These are phyloP conservation scores for Penicillium nucicola DNA, from an alignment of 495 filamentous ascomycete genomes.

Conservation along the genomic window DNA sequence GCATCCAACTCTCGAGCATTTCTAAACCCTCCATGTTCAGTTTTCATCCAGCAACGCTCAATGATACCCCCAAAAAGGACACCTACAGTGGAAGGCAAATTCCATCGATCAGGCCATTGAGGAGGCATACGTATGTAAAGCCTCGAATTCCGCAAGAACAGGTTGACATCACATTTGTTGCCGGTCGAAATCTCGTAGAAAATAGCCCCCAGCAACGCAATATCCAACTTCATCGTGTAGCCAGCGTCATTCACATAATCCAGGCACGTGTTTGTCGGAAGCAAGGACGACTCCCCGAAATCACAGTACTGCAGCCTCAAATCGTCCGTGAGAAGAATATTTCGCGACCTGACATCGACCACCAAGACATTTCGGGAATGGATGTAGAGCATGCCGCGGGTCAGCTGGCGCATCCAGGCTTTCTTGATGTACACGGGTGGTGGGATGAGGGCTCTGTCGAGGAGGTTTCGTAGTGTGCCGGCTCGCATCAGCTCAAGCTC, in stretches of 20 bases:
- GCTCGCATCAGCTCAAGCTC: not conserved
- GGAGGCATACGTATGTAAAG: too few relatives aligned
- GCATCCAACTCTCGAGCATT: too few relatives aligned
- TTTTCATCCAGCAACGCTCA: too few relatives aligned
- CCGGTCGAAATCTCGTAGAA: slow-evolving; percentile 19
- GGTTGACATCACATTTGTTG: not conserved
- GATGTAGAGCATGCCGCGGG: slow-evolving; percentile 15
- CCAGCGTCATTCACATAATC: slow-evolving; percentile 14
- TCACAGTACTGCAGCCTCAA: slow-evolving; percentile 23
- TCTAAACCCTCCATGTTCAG: too few relatives aligned
- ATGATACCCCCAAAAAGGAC: too few relatives aligned
- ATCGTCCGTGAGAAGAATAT: slow-evolving; percentile 23
- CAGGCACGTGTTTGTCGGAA: slow-evolving; percentile 19
- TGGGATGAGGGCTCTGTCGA: slow-evolving; percentile 3
- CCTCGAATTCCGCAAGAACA: not conserved
- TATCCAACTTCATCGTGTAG: slow-evolving; percentile 20
- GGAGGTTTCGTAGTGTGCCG: slow-evolving; percentile 1
- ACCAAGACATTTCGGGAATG: slow-evolving; percentile 20
- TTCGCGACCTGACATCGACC: slow-evolving; percentile 25
- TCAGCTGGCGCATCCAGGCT: slow-evolving; percentile 23
- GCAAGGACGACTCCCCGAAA: slow-evolving; percentile 17
- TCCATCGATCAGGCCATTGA: too few relatives aligned
- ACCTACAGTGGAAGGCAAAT: too few relatives aligned
- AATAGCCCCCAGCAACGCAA: slow-evolving; percentile 19
- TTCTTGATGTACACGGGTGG: too few relatives aligned